These are phyloP conservation scores for Ustilago trichophora DNA, from an alignment of 1,284 basidiomycete species.

Conservation along the genomic window DNA sequence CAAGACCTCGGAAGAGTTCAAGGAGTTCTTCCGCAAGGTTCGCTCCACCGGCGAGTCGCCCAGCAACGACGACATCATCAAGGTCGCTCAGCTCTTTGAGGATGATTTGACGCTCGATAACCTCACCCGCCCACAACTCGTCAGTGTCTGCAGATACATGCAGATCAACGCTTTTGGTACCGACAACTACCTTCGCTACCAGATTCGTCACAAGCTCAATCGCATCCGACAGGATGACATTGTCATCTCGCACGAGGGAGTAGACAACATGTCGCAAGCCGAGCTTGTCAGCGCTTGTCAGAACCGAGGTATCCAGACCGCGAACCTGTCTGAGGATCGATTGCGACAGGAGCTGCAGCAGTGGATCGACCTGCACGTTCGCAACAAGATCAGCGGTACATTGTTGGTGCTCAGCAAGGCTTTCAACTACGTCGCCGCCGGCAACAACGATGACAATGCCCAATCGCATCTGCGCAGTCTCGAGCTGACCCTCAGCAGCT, in stretches of 20 bases:
- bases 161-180: constrained; percentile 98
- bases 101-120: constrained; percentile 98
- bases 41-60: constrained; percentile 94
- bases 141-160: constrained; percentile 92
- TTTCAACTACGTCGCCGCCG: constrained; percentile 77
- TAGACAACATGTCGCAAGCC: constrained; percentile 85
- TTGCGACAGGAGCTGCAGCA: constrained; percentile 87
- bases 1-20: constrained; percentile 92
- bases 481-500: constrained; percentile 87
- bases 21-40: constrained; percentile 99
- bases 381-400: constrained; percentile 86
- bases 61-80: constrained; percentile 85
- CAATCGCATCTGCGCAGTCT: constrained; percentile 76
- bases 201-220: constrained; percentile 84
- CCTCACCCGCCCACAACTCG: constrained; percentile 92
- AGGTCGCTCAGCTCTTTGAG: constrained; percentile 94
- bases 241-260: constrained; percentile 85
- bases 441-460: constrained; percentile 33
- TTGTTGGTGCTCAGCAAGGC: constrained; percentile 90
- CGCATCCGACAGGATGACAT: constrained; percentile 89
- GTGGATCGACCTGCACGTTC: constrained; percentile 93
- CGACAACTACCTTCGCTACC: constrained; percentile 95
- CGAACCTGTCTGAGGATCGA: constrained; percentile 72
- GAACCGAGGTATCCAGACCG: constrained; percentile 89
- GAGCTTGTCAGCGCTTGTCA: constrained; percentile 94